These are phyloP conservation scores for Cytospora piceicola DNA, from an alignment of 2,329 filamentous ascomycete species.

Conservation along the genomic window DNA sequence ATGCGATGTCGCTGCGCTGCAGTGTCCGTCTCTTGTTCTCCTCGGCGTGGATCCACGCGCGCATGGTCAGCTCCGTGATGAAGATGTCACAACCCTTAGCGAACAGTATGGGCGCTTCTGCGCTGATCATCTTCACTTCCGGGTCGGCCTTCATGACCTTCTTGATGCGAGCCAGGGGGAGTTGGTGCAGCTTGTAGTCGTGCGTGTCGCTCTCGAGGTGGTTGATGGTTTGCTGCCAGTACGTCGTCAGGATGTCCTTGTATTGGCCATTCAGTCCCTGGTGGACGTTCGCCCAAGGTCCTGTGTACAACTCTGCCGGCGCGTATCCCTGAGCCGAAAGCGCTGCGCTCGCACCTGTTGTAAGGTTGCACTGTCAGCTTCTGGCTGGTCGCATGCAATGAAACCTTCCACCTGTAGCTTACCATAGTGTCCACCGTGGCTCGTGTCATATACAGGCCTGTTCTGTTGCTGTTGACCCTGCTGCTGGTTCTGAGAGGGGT, in stretches of 20 bases:
- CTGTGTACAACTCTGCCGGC: conserved; percentile 91
- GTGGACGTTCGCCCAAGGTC: conserved; percentile 95
- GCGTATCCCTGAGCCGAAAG: conserved; percentile 86
- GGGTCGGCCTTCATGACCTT: conserved; percentile 99
- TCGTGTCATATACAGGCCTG: conserved; percentile 72
- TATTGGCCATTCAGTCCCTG: conserved; percentile 92
- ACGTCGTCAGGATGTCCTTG: conserved; percentile 96
- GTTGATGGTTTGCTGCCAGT: conserved; percentile 98
- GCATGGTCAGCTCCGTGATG: conserved; percentile 98
- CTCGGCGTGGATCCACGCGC: conserved; percentile 98
- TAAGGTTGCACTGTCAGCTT: conserved; percentile 30
- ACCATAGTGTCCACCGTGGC: conserved; percentile 80
- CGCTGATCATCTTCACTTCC: conserved; percentile 99
- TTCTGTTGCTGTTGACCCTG: conserved; percentile 62
- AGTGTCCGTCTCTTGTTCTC: conserved; percentile 97
- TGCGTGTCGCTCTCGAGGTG: conserved; percentile 94
- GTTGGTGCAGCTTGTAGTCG: conserved; percentile 97
- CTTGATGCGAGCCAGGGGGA: conserved; percentile 97
- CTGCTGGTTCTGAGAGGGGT: conserved; percentile 54
- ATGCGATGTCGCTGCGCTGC: conserved; percentile 95
- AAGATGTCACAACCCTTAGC: conserved; percentile 99
- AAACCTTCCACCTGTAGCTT: conserved; percentile 39
- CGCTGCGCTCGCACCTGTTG: conserved; percentile 67
- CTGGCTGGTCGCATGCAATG: conserved; percentile 30
- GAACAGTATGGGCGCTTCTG: conserved; percentile 95